Conservation (phyloP, 768 basidiomycete genomes). For the Boletus subcaerulescens region DNA sequence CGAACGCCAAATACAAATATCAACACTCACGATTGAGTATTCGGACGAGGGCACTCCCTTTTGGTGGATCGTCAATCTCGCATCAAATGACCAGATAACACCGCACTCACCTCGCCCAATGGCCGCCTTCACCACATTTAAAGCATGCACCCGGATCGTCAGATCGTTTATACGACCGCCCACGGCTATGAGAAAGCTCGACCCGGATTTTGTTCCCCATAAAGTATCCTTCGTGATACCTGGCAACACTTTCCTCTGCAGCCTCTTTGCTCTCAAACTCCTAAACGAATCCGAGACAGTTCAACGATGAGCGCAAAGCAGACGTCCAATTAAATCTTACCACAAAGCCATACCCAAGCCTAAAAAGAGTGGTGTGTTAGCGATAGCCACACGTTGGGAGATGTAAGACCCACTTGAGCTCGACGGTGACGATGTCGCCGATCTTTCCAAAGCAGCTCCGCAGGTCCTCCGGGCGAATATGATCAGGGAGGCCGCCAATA, state of each 20-base stretch:
- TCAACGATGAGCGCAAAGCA: background rate
- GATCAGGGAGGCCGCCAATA: conserved; percentile 84
- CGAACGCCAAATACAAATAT: background rate
- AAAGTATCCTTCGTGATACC: conserved; percentile 86
- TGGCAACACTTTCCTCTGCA: conserved; percentile 82
- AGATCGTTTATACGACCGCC: conserved; percentile 73
- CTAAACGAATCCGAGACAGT: conserved; percentile 33
- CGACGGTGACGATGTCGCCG: conserved; percentile 70
- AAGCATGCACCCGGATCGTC: conserved; percentile 89
- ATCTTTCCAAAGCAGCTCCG: conserved; percentile 86
- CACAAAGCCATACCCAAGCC: conserved; percentile 88
- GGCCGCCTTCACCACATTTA: conserved; percentile 80
- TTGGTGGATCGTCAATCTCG: conserved; percentile 2
- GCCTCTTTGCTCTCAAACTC: conserved; percentile 82
- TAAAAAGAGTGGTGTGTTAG: conserved; percentile 27
- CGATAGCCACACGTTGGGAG: conserved; percentile 11
- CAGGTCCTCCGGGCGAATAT: conserved; percentile 82
- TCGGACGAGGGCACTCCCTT: conserved; percentile 75
- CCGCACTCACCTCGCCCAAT: conserved; percentile 77
- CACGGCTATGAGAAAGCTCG: conserved; percentile 81
- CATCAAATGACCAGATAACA: background rate
- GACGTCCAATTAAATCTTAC: conserved; percentile 43
- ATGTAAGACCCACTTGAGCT: conserved; percentile 67
- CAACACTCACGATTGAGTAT: conserved; percentile 46
- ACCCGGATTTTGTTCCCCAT: conserved; percentile 93